A percentile compares a stretch with the other conserved stretches of the same genome.
Conservation (phyloP, 129 eudicot species). For the Dittrichia graveolens region DNA sequence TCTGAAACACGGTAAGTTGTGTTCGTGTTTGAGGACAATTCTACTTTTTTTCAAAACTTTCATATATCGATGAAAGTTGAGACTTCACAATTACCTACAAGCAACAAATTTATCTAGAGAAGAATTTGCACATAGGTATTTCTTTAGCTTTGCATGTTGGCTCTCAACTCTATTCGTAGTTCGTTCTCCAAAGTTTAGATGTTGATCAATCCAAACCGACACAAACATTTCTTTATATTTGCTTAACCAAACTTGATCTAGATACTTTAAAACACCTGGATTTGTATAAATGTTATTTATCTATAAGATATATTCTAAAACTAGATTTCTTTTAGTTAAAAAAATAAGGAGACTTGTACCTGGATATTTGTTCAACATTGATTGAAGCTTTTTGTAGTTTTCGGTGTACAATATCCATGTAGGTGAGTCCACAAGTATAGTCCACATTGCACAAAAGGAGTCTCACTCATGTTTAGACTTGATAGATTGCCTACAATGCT, state of each 20-base stretch:
- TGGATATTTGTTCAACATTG: no score
- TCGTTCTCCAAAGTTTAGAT: background rate
- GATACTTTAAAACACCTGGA: background rate
- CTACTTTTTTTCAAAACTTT: no score
- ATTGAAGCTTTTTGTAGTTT: background rate
- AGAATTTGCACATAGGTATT: background rate
- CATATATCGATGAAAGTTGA: background rate
- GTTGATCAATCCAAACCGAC: background rate
- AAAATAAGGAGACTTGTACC: no score
- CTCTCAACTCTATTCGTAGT: constrained; percentile 8
- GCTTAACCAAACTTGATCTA: background rate
- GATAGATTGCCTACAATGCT: no score
- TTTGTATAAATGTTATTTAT: no score
- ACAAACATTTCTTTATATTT: constrained; percentile 4
- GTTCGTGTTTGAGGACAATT: background rate
- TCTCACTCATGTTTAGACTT: no score
- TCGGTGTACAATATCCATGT: background rate
- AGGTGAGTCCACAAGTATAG: background rate
- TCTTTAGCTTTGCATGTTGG: constrained; percentile 1
- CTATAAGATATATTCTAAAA: background rate
- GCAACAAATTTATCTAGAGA: background rate
- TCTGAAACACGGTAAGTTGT: background rate
- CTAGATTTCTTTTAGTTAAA: no score
- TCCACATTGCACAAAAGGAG: no score
- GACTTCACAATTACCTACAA: background rate